Percentiles rank a stretch among this genome's conserved stretches.
Evolutionary conservation across 2,329 filamentous ascomycete species (phyloP).

Genomic region (Aspergillus costaricaensis): DNA sequence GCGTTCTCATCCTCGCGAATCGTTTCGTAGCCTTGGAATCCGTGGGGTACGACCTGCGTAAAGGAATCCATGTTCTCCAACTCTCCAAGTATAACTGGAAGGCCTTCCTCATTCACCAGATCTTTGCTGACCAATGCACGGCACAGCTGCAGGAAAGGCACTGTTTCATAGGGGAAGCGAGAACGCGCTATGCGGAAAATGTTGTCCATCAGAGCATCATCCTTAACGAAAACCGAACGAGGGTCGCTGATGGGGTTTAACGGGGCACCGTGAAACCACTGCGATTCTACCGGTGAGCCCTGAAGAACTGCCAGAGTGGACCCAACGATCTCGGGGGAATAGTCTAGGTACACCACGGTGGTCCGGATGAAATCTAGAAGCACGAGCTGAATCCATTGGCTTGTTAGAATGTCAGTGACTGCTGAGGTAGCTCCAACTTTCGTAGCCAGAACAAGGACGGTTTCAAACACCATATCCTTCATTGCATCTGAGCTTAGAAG

Average conservation of each 20-base stretch:
- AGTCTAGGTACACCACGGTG: conserved; percentile 67
- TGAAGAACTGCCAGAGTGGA: conserved; percentile 67
- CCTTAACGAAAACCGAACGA: conserved; percentile 57
- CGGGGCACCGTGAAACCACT: conserved; percentile 20
- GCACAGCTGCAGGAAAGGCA: conserved; percentile 74
- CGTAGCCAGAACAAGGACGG: conserved; percentile 48
- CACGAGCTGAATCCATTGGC: conserved; percentile 62
- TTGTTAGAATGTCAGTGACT: conserved; percentile 55
- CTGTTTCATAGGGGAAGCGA: conserved; percentile 82
- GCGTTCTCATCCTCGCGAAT: conserved; percentile 83
- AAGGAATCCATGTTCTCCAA: conserved; percentile 71
- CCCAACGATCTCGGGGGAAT: conserved; percentile 70
- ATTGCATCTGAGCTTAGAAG: conserved; percentile 52
- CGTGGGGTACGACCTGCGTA: conserved; percentile 72
- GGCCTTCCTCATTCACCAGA: conserved; percentile 48
- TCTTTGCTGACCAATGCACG: conserved; percentile 60
- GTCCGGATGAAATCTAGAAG: conserved; percentile 72
- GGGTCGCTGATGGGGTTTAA: conserved; percentile 37
- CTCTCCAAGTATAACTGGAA: conserved; percentile 60
- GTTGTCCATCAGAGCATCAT: conserved; percentile 57
- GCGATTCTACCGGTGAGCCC: conserved; percentile 33
- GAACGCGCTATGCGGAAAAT: conserved; percentile 69
- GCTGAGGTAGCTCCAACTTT: conserved; percentile 53
- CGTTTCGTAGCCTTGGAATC: conserved; percentile 74
- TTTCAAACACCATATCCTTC: conserved; percentile 50